These are phyloP conservation scores for Trypanosoma mega DNA, from an alignment of 208 protist genomes.

Conservation along the genomic window DNA sequence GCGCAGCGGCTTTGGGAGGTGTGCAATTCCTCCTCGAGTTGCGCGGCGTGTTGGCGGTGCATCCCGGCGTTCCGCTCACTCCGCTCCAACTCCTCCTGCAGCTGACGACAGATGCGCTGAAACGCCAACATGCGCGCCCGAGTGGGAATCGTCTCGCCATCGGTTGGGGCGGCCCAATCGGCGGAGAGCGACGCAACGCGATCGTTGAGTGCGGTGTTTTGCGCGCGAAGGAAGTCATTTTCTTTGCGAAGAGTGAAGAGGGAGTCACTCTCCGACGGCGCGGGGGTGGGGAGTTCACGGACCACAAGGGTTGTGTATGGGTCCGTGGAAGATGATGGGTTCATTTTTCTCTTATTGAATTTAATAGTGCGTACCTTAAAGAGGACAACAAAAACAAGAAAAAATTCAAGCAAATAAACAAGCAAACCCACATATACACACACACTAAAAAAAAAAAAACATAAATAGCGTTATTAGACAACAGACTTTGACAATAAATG, in stretches of 20 bases:
- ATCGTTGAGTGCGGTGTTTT: conserved; percentile 9
- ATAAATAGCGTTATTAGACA: too few relatives aligned
- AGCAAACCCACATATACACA: background rate
- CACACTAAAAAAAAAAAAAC: conserved; percentile 11
- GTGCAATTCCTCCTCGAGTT: conserved; percentile 17
- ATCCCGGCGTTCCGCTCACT: conserved; percentile 2
- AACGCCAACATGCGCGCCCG: conserved; percentile 18
- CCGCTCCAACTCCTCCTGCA: conserved; percentile 15
- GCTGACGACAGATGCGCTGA: conserved; percentile 13
- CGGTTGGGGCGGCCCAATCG: conserved; percentile 15
- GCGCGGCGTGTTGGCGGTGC: conserved; percentile 5
- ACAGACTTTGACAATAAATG: too few relatives aligned
- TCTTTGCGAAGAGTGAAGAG: conserved; percentile 15
- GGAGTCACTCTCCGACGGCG: conserved; percentile 10
- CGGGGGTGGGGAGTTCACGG: background rate
- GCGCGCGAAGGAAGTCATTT: conserved; percentile 24
- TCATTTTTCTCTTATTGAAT: too few relatives aligned
- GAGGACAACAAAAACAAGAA: too few relatives aligned
- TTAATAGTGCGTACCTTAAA: too few relatives aligned
- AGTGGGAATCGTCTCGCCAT: conserved; percentile 7
- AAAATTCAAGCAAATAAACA: too few relatives aligned
- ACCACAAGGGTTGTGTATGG: too few relatives aligned
- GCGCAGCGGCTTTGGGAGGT: conserved; percentile 5
- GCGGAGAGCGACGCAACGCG: conserved; percentile 8
- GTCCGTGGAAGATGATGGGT: too few relatives aligned